Evolutionary conservation across 2,329 filamentous ascomycete genomes (phyloP), one percentile per base, ranked within the genome.

Genomic region (Monosporascus ibericus): DNA sequence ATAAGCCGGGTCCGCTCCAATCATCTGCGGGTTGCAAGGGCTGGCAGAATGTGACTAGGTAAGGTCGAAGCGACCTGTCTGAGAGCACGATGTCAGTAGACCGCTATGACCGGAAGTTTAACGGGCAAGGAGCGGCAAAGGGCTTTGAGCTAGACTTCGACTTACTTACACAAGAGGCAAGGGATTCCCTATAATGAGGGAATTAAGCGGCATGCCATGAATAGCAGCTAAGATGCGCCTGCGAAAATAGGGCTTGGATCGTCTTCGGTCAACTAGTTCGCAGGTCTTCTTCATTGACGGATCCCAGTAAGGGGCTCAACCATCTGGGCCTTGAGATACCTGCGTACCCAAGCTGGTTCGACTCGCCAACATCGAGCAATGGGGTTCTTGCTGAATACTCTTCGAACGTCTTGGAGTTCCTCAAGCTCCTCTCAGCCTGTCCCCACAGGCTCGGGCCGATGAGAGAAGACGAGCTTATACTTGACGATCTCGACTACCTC

Each of bases 401-500:
- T 11, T 24, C 18, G 14, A 20, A 44, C n/a, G 11, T 3, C 14
- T 20, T 24, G 22, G 14, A 14, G n/a, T n/a, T 15, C 42, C 5
- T 30, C 17, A n/a, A 14, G 25, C 11, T 25, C 30, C 30, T 39
- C 34, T 67, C 60, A 66, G 44, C 55, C 68, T 46, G 74, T 75
- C 36, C 84, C 83, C 51, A 96, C 88, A 46, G 92, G 92, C 71
- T 97, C 92, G 5, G 92, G 92, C 47, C 92, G 78, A 55, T 80
- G 81, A 18, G 86, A 86, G 70, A 97, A 97, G 46, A 95, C 72
- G 59, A 97, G 74, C 75, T 95, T 96, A 67, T 87, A 88, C 74
- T 85, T 87, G 58, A 97, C 79, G 60, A 97, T 83, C 70, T 96
- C 92, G 49, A 91, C 84, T 58, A 97, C 81, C 72, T 96, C 91